Evolutionary conservation across 225 moss, liverwort and hornwort genomes (phyloP).

Genomic region (Bryum argenteum): DNA sequence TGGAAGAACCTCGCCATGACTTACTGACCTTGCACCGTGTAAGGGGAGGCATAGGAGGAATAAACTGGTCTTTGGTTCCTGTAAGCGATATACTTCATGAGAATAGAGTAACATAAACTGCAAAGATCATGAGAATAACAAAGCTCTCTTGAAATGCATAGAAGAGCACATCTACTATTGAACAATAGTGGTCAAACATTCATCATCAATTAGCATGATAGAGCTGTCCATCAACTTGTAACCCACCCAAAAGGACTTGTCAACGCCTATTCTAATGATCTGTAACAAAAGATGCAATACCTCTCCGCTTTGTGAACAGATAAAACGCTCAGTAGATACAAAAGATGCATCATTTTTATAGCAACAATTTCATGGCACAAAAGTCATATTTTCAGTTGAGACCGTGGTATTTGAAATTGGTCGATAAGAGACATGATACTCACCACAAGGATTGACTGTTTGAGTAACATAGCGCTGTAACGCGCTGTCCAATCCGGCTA

Average conservation of each 20-base stretch:
- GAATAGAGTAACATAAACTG: constrained; percentile 20
- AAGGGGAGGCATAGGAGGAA: constrained; percentile 80
- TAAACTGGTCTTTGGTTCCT: constrained; percentile 79
- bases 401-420: neutral
- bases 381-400: neutral
- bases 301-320: constrained; percentile 7
- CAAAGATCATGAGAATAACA: constrained; percentile 21
- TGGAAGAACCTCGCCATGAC: constrained; percentile 61
- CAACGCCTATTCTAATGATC: constrained; percentile 1
- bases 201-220: neutral
- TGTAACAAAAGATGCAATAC: neutral
- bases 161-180: neutral
- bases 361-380: neutral
- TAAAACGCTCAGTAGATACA: neutral
- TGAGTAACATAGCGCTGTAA: constrained; percentile 68
- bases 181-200: neutral
- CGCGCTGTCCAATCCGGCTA: constrained; percentile 67
- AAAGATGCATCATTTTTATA: neutral
- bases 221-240: no score
- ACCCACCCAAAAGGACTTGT: neutral
- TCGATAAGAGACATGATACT: constrained; percentile 23
- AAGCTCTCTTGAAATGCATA: neutral
- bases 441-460: constrained; percentile 77
- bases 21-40: constrained; percentile 73
- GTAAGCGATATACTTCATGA: constrained; percentile 32